Percentiles rank a stretch among this genome's conserved stretches.
Conservation (phyloP, 2,329 filamentous ascomycete species). For the Salinomyces thailandicus region DNA sequence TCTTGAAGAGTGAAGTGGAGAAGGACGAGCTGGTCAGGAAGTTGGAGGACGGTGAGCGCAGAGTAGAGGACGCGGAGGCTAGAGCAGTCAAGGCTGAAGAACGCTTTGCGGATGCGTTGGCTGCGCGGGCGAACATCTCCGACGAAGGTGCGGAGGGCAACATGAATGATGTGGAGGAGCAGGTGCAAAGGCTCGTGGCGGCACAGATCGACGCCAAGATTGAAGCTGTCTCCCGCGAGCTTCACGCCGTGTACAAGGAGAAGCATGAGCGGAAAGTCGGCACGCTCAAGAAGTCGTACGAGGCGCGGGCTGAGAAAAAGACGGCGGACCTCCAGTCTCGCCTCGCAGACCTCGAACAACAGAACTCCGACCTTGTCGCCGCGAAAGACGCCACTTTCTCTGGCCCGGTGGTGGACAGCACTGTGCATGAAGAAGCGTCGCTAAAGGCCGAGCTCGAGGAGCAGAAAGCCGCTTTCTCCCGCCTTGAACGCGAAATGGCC, state of each 20-base stretch:
- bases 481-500: slow-evolving; percentile 60
- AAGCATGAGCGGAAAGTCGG: slow-evolving; percentile 96
- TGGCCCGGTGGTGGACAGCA: slow-evolving; percentile 31
- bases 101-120: slow-evolving; percentile 52
- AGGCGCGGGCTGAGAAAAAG: slow-evolving; percentile 81
- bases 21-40: slow-evolving; percentile 66
- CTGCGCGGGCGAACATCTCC: slow-evolving; percentile 17
- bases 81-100: slow-evolving; percentile 60
- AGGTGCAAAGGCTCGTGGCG: slow-evolving; percentile 37
- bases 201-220: slow-evolving; percentile 83
- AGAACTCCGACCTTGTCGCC: slow-evolving; percentile 63
- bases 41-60: slow-evolving; percentile 65
- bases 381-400: slow-evolving; percentile 57
- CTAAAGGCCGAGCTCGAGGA: slow-evolving; percentile 46
- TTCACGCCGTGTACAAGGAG: slow-evolving; percentile 87
- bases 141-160: slow-evolving; percentile 12
- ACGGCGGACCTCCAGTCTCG: slow-evolving; percentile 65
- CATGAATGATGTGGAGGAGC: slow-evolving; percentile 30
- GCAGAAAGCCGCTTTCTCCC: slow-evolving; percentile 61
- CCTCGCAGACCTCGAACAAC: slow-evolving; percentile 57
- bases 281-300: slow-evolving; percentile 72
- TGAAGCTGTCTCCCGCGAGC: slow-evolving; percentile 59
- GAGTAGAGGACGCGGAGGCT: slow-evolving; percentile 62
- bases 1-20: slow-evolving; percentile 67
- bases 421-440: slow-evolving; percentile 19